A percentile compares a stretch with the other conserved stretches of the same genome.
Evolutionary conservation across 2,329 filamentous ascomycete genomes (phyloP).

Genomic region (Plectosphaerella sp.): DNA sequence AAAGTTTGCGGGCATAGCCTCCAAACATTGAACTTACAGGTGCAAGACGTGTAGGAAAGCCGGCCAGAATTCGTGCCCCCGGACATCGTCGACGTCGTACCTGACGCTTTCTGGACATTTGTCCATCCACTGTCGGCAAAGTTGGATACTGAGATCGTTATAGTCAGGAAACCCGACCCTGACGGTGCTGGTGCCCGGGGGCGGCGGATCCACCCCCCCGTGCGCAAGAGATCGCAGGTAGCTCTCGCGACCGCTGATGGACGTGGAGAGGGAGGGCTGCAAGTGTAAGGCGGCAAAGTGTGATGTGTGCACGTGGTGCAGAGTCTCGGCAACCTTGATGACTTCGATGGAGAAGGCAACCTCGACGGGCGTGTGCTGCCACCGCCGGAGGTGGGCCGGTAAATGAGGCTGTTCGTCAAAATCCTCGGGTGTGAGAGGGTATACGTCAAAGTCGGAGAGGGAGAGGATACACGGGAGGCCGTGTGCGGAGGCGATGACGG

Average conservation of each 20-base stretch:
- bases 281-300: not conserved
- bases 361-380: not conserved
- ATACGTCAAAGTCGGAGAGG: constrained; percentile 9
- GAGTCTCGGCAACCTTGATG: not conserved
- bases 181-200: not conserved
- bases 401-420: constrained; percentile 7
- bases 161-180: not conserved
- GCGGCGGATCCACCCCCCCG: not conserved
- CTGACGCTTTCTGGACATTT: not conserved
- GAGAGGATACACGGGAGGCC: constrained; percentile 9
- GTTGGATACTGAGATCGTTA: not conserved
- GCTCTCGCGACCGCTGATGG: not conserved
- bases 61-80: constrained; percentile 4
- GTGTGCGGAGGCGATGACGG: constrained; percentile 8
- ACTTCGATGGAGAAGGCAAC: constrained; percentile 3
- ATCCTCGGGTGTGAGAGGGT: constrained; percentile 6
- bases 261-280: not conserved
- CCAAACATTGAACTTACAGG: constrained; percentile 1
- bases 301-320: constrained; percentile 1
- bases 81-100: constrained; percentile 2
- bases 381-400: not conserved
- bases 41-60: constrained; percentile 3
- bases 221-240: not conserved
- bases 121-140: constrained; percentile 1
- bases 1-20: not conserved